Evolutionary conservation across 768 basidiomycete genomes (phyloP).

Genomic region (Suillus plorans): DNA sequence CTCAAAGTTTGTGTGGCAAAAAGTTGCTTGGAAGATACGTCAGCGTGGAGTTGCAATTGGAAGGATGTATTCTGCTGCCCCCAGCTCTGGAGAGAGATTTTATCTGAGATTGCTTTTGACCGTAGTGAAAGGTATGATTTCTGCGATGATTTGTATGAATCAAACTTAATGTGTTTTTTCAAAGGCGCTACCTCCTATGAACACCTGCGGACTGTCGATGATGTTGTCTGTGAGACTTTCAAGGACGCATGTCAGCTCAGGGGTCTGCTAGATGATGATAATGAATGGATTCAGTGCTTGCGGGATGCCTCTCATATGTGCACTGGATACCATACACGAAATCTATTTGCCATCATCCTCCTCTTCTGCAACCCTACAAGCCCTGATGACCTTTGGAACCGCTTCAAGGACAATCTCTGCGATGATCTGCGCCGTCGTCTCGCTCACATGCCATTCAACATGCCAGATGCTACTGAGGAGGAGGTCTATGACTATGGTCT

Average conservation of each 20-base stretch:
- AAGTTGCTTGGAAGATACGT: slow-evolving; percentile 19
- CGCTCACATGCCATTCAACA: no score
- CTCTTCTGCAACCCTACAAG: slow-evolving; percentile 30
- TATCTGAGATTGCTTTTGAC: slow-evolving; percentile 42
- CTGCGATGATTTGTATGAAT: no score
- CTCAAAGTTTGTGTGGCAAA: slow-evolving; percentile 20
- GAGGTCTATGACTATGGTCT: no score
- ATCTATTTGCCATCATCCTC: slow-evolving; percentile 44
- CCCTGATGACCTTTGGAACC: slow-evolving; percentile 37
- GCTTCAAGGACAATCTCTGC: slow-evolving; percentile 19
- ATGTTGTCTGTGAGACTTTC: slow-evolving; percentile 29
- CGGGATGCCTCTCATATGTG: slow-evolving; percentile 39
- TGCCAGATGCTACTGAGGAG: no score
- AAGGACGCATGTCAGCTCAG: slow-evolving; percentile 39
- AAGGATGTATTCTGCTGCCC: slow-evolving; percentile 32
- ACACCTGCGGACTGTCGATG: slow-evolving; percentile 24
- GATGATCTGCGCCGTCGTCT: no score
- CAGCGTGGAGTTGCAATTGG: slow-evolving; percentile 26
- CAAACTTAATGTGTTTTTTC: background rate
- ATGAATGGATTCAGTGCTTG: slow-evolving; percentile 45
- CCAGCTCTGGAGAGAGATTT: slow-evolving; percentile 36
- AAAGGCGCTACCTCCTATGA: slow-evolving; percentile 25
- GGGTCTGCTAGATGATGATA: slow-evolving; percentile 47
- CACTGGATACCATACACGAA: slow-evolving; percentile 33
- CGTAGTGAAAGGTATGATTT: slow-evolving; percentile 29